Evolutionary conservation across 2,329 filamentous ascomycete genomes (phyloP), one percentile per base, ranked within the genome.

Genomic region (Exophiala sp.): DNA sequence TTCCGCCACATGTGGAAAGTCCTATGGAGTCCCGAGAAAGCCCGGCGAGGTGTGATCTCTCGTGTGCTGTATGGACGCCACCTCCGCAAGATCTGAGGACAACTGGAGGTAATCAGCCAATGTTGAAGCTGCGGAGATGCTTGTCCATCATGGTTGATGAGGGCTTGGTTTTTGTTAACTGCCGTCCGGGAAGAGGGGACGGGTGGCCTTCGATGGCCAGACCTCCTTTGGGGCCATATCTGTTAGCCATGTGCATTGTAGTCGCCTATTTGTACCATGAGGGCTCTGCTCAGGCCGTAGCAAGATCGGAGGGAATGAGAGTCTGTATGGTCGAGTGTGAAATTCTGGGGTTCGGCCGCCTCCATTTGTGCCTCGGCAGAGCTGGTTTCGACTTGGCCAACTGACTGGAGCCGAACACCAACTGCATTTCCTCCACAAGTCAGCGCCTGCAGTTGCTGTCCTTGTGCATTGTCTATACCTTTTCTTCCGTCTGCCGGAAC

Each of bases 51-150:
- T 24, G 19, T 6, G 14, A n/a, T 18, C 14, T 8, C 8, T 37
- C 8, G n/a, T 37, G 18, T 18, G 14, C 34, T 18, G 14, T 37
- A n/a, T 41, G 38, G 24, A 27, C 49, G 49, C 49, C 49, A 52
- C 44, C 49, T 52, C 49, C 49, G 45, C 49, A 52, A 52, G 43
- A 44, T 11, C 5, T 11, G 16, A 37, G n/a, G 34, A 37, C 10
- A 8, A 13, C n/a, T 37, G 18, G 14, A n/a, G 3, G 11, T n/a
- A 32, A n/a, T 7, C 29, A 32, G 11, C 29, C 23, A 19, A 22
- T 11, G 10, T 3, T 3, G 32, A 29, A 9, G 27, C 29, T 24
- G 19, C 22, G 21, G 24, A 46, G 42, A 40, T 41, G 48, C 41
- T 41, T 39, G 38, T 18, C 13, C 19, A 30, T 44, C 18, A 27